phyloP scores from a whole-genome alignment of 1,139 yeast genomes.

The Pneumocystis murina region DNA sequence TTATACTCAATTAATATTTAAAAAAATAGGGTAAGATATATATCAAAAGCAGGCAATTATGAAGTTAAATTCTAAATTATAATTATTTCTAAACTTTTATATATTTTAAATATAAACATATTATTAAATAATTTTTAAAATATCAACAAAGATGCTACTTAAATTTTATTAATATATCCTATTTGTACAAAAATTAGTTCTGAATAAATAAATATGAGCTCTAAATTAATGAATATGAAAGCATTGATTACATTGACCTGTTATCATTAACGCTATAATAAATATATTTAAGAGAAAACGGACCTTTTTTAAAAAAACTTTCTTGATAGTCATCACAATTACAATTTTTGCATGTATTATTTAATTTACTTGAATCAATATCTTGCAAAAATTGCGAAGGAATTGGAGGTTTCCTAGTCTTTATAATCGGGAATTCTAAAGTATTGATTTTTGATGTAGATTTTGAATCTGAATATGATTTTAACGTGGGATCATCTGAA shows the following conservation, averaged over 20 bases:
- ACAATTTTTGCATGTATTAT: background rate
- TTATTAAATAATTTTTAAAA: background rate
- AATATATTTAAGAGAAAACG: background rate
- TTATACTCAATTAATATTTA: conserved; percentile 40
- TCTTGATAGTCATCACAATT: background rate
- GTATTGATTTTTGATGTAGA: background rate
- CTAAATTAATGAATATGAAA: background rate
- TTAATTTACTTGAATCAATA: background rate
- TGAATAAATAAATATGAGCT: background rate
- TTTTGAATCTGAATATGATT: background rate
- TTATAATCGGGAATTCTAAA: background rate
- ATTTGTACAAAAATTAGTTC: background rate
- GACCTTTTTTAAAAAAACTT: background rate
- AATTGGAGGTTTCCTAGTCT: background rate
- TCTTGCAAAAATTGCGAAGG: background rate
- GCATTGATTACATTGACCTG: background rate
- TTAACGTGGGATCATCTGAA: background rate
- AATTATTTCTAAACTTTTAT: background rate
- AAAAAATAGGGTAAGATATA: conserved; percentile 73
- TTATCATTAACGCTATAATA: background rate
- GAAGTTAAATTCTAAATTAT: conserved; percentile 47
- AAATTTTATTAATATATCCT: background rate
- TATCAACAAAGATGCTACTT: background rate
- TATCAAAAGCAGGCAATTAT: conserved; percentile 60
- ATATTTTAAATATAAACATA: background rate